Conservation (phyloP, 176 grass and related monocot genomes). For the Oryza officinalis region DNA sequence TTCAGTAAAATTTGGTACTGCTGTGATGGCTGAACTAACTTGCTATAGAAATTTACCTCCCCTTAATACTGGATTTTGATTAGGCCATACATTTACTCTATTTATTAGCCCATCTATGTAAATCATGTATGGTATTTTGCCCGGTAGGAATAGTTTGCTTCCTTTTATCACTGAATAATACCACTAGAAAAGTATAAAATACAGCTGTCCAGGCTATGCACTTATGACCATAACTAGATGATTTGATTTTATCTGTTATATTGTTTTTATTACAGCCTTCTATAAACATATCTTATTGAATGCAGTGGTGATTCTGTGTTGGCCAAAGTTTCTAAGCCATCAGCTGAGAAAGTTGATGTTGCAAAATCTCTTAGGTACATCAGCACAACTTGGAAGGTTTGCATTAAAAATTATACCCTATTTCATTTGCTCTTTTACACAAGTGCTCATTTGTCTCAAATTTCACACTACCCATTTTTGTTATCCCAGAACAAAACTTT, state of each 20-base stretch:
- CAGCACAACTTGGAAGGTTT: conserved; percentile 65
- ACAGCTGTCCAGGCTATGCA: not conserved
- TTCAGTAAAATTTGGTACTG: conserved; percentile 8
- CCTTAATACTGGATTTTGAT: not conserved
- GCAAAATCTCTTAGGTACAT: conserved; percentile 75
- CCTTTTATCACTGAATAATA: not conserved
- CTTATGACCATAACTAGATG: conserved; percentile 18
- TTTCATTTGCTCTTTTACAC: conserved; percentile 26
- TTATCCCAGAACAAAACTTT: conserved; percentile 52
- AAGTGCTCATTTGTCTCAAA: not conserved
- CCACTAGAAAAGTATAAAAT: not conserved
- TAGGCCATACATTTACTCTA: not conserved
- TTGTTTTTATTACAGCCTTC: conserved; percentile 26
- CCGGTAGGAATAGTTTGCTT: conserved; percentile 8
- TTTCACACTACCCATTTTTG: conserved; percentile 6
- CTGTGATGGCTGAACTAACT: not conserved
- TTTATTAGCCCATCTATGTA: no score
- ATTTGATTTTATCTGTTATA: not conserved
- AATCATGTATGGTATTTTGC: not conserved
- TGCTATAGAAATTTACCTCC: not conserved
- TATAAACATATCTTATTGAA: conserved; percentile 23
- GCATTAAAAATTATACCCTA: not conserved
- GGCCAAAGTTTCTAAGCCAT: conserved; percentile 45
- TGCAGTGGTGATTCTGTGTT: conserved; percentile 64
- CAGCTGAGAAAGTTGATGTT: conserved; percentile 56